phyloP scores from a whole-genome alignment of 768 basidiomycete genomes.

The Trametes coccinea region DNA sequence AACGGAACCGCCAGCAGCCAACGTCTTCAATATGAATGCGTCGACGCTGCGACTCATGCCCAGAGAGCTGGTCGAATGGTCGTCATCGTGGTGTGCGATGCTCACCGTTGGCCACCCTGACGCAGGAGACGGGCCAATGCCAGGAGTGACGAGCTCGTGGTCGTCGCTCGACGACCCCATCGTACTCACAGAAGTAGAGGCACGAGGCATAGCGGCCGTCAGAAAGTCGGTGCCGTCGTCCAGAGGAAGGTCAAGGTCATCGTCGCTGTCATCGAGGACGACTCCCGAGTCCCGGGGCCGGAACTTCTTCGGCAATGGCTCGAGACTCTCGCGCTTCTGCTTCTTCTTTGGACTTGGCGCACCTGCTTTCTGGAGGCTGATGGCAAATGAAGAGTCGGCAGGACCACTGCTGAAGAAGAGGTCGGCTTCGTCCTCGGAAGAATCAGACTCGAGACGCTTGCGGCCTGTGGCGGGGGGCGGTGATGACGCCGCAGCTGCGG shows the following conservation, averaged over 20 bases:
- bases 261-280: conserved; percentile 54
- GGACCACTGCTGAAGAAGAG: conserved; percentile 40
- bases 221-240: conserved; percentile 23
- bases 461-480: conserved; percentile 16
- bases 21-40: conserved; percentile 70
- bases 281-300: conserved; percentile 70
- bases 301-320: conserved; percentile 62
- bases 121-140: conserved; percentile 47
- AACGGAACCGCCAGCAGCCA: conserved; percentile 58
- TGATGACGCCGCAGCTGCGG: conserved; percentile 19
- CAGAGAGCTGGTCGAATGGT: conserved; percentile 8
- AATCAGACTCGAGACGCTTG: conserved; percentile 24
- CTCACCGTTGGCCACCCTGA: conserved; percentile 65
- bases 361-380: conserved; percentile 49
- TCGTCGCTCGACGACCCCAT: conserved; percentile 61
- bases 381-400: conserved; percentile 52
- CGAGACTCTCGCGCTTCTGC: conserved; percentile 29
- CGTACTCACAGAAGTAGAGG: conserved; percentile 65
- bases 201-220: conserved; percentile 48
- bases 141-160: conserved; percentile 72
- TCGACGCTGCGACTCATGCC: conserved; percentile 43
- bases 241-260: conserved; percentile 17
- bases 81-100: conserved; percentile 31
- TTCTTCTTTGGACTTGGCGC: conserved; percentile 57
- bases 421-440: conserved; percentile 28